These are phyloP conservation scores for Craterostigma plantagineum DNA, from an alignment of 257 asterid genomes.

Conservation along the genomic window DNA sequence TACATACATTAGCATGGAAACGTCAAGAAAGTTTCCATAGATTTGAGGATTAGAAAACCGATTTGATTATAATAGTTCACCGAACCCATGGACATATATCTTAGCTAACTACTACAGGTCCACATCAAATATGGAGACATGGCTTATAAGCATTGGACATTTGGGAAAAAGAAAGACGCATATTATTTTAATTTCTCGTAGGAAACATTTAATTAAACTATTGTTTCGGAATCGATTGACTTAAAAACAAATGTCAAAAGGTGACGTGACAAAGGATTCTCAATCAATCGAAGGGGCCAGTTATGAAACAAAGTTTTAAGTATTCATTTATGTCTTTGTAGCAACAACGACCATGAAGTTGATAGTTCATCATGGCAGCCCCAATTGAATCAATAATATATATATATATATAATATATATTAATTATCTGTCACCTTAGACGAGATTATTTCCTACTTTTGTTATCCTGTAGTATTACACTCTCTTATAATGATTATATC, in stretches of 20 bases:
- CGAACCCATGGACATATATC: slow-evolving; percentile 3
- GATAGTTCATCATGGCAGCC: slow-evolving; percentile 11
- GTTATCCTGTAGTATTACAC: too few relatives aligned
- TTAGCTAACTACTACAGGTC: slow-evolving; percentile 11
- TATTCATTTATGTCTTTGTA: slow-evolving; percentile 15
- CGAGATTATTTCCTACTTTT: too few relatives aligned
- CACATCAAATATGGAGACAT: slow-evolving; percentile 8
- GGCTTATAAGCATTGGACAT: slow-evolving; percentile 11
- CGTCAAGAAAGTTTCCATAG: not conserved
- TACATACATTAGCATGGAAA: too few relatives aligned
- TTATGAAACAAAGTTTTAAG: slow-evolving; percentile 35
- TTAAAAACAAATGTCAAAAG: slow-evolving; percentile 21
- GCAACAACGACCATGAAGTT: slow-evolving; percentile 13
- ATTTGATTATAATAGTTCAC: slow-evolving; percentile 7
- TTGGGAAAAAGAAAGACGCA: not conserved
- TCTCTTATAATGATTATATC: too few relatives aligned
- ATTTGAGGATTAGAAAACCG: not conserved
- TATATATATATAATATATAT: too few relatives aligned
- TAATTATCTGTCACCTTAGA: too few relatives aligned
- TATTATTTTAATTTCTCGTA: not conserved
- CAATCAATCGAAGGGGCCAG: slow-evolving; percentile 65
- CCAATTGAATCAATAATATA: not conserved
- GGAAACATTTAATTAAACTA: slow-evolving; percentile 3
- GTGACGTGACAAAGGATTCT: slow-evolving; percentile 38
- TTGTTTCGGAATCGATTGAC: slow-evolving; percentile 27